Base-by-base conservation (phyloP, 2,329 filamentous ascomycete species). In the Mycosphaerella sp. region DNA sequence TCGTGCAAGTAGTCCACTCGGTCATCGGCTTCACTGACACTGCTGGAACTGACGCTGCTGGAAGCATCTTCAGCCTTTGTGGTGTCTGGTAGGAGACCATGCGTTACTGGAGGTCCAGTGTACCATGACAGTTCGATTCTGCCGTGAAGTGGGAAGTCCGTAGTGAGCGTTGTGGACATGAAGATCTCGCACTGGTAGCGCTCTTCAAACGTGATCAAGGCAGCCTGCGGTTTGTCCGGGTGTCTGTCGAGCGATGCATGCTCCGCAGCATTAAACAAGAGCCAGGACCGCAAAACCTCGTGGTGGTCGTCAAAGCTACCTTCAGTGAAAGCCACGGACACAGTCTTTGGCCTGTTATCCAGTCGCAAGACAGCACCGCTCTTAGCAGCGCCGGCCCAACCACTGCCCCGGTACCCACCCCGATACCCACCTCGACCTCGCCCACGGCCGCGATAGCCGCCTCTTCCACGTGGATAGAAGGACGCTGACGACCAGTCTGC, bases 301-400 rank as follows among this genome's bases (percentile, higher is more conserved):
- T 90, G 84, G 64, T 81, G 81, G 31, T 79, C 78, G 11, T 82
- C 65, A 85, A 83, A 69, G 83, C 82, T 78, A 2, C 82, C 85
- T 26, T 63, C 59, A 1, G 55, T 56, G 51, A 70, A 67, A 6
- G 77, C 76, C 23, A 92, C 72, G 5, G 80, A 78, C 8, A 93
- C 74, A 57, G 78, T 83, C 67, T 80, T 86, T 0, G 88, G 84
- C 43, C 88, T 78, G 67, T 91, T 90, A 65, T 93, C 88, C 21
- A 93, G 76, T 14, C 85, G 84, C 61, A 78, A 74, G 12, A 81
- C 78, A 51, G 74, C 76, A 61, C 84, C 75, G 26, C 74, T 74
- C 14, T 71, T 54, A 17, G 61, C 62, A 36, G 58, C 61, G 12
- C 59, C 86, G 5, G 72, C 73, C 58, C 64, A 74, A 11, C 74